A percentile compares a stretch with the other conserved stretches of the same genome.
Evolutionary conservation across 805 yeast species (phyloP).

Genomic region (Yarrowia yakushimensis): DNA sequence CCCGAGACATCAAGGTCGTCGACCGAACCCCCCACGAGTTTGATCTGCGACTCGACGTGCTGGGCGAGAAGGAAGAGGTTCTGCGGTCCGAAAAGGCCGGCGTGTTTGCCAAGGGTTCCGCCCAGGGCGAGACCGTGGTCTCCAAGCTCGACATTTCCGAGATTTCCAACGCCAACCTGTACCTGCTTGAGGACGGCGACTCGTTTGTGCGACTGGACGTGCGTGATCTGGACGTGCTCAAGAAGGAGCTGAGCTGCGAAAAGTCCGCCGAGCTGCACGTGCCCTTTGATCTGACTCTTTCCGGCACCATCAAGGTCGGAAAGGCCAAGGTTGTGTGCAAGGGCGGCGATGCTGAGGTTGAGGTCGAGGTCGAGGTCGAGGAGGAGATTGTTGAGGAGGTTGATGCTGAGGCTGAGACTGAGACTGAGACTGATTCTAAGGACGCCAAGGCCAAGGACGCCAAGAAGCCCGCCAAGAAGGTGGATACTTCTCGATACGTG

Average conservation of each 20-base stretch:
- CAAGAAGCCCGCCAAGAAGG: slow-evolving; percentile 23
- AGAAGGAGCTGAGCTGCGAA: slow-evolving; percentile 31
- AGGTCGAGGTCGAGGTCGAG: slow-evolving; percentile 21
- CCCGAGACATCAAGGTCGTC: slow-evolving; percentile 55
- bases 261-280: slow-evolving; percentile 24
- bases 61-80: slow-evolving; percentile 31
- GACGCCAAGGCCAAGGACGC: slow-evolving; percentile 29
- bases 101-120: slow-evolving; percentile 50
- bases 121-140: slow-evolving; percentile 37
- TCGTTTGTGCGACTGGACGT: slow-evolving; percentile 36
- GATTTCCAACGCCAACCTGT: slow-evolving; percentile 36
- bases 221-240: slow-evolving; percentile 30
- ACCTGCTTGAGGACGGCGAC: slow-evolving; percentile 42
- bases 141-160: slow-evolving; percentile 33
- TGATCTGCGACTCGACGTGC: slow-evolving; percentile 44
- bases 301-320: slow-evolving; percentile 27
- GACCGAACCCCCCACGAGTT: slow-evolving; percentile 50
- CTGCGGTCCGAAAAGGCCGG: slow-evolving; percentile 31
- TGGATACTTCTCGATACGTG: slow-evolving; percentile 27
- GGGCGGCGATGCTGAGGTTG: slow-evolving; percentile 20
- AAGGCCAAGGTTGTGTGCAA: slow-evolving; percentile 20
- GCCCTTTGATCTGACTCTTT: slow-evolving; percentile 26
- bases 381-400: neutral
- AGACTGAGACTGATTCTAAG: slow-evolving; percentile 30
- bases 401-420: slow-evolving; percentile 11